phyloP scores from a whole-genome alignment of 208 protist genomes.

The Crithidia brevicula region DNA sequence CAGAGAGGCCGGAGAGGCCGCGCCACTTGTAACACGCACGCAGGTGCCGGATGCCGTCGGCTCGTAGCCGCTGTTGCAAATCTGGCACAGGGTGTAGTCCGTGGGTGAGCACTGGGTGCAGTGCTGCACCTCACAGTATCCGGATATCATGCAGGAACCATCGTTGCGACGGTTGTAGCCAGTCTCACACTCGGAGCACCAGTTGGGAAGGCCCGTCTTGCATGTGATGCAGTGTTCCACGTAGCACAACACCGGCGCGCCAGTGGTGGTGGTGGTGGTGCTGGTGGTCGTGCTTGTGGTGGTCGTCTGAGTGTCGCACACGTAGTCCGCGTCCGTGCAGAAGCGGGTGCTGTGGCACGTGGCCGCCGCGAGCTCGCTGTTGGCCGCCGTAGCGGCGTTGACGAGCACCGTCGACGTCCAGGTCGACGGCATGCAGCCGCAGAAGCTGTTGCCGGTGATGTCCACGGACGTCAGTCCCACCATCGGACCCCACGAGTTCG shows the following conservation, averaged over 20 bases:
- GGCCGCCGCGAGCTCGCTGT: background rate
- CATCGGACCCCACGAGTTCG: constrained; percentile 18
- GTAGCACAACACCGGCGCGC: too few species aligned
- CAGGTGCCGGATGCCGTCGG: background rate
- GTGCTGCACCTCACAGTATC: background rate
- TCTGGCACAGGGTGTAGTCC: background rate
- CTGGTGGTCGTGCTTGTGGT: background rate
- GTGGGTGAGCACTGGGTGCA: background rate
- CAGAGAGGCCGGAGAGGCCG: background rate
- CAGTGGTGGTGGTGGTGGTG: too few species aligned
- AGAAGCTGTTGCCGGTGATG: constrained; percentile 25
- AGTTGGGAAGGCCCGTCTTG: too few species aligned
- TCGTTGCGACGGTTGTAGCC: background rate
- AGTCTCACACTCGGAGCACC: background rate
- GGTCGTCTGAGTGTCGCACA: too few species aligned
- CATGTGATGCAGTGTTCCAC: too few species aligned
- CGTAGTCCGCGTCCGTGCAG: background rate
- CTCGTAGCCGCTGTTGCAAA: background rate
- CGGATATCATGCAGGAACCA: constrained; percentile 6
- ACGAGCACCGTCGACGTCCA: constrained; percentile 18
- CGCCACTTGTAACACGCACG: background rate
- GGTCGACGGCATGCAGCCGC: constrained; percentile 8
- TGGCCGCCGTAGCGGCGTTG: constrained; percentile 17
- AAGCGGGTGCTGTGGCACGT: background rate
- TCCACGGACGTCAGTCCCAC: constrained; percentile 19